These are phyloP conservation scores for Rhamnella rubrinervis DNA, from an alignment of 331 rosid genomes.

Conservation along the genomic window DNA sequence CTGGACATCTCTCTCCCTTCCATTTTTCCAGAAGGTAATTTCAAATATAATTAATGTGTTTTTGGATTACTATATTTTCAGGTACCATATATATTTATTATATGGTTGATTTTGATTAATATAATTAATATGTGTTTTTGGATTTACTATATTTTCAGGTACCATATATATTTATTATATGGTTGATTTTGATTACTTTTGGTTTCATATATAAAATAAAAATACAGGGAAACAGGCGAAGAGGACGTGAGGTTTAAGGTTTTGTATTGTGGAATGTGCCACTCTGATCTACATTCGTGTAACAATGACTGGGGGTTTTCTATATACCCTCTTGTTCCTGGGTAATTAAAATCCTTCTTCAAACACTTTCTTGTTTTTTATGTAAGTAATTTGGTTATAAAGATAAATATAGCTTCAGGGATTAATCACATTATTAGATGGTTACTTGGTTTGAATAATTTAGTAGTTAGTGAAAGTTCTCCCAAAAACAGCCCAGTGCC, in stretches of 20 bases:
- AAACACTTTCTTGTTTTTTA: too few species aligned
- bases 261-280: constrained; percentile 52
- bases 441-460: too few species aligned
- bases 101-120: neutral
- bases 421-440: too few species aligned
- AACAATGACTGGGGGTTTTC: constrained; percentile 37
- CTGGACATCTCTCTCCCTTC: constrained; percentile 22
- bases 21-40: constrained; percentile 25
- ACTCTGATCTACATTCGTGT: constrained; percentile 35
- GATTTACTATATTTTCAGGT: neutral
- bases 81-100: neutral
- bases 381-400: too few species aligned
- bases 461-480: too few species aligned
- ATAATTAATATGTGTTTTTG: neutral
- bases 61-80: neutral
- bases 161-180: neutral
- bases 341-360: constrained; percentile 1
- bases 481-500: too few species aligned
- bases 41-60: neutral
- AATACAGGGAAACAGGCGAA: constrained; percentile 39
- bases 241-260: constrained; percentile 45
- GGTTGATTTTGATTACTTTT: neutral
- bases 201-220: neutral
- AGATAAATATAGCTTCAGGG: too few species aligned
- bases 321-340: constrained; percentile 22